A percentile compares a stretch with the other conserved stretches of the same genome.
These are phyloP conservation scores for Talaromyces borbonicus DNA, from an alignment of 495 filamentous ascomycete species.

Conservation along the genomic window DNA sequence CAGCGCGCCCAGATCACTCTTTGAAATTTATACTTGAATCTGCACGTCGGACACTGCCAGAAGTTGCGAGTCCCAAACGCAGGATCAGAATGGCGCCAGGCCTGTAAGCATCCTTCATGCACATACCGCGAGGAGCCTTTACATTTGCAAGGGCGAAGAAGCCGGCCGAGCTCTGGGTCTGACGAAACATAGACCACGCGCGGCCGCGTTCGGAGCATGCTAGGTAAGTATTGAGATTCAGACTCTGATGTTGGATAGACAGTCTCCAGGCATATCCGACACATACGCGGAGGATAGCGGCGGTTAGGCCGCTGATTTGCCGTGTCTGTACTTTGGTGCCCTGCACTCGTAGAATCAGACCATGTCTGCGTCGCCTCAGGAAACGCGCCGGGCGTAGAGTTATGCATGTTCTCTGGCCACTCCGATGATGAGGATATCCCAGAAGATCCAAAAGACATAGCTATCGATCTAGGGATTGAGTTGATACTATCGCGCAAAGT, in stretches of 20 bases:
- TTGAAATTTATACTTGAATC: conserved; percentile 72
- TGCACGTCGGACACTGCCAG: conserved; percentile 84
- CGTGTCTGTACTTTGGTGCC: conserved; percentile 8
- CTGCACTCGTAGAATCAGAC: conserved; percentile 8
- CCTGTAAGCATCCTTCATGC: conserved; percentile 84
- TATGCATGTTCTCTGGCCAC: conserved; percentile 4
- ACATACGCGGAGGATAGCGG: conserved; percentile 61
- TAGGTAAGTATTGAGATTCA: conserved; percentile 47
- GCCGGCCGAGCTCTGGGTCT: conserved; percentile 61
- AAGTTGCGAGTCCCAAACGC: conserved; percentile 55
- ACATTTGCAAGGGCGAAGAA: conserved; percentile 90
- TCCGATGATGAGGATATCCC: background rate
- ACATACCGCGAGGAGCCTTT: conserved; percentile 89
- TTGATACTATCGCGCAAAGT: no score
- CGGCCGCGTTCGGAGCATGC: conserved; percentile 50
- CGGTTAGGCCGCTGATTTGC: conserved; percentile 21
- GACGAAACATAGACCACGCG: conserved; percentile 66
- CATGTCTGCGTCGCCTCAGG: conserved; percentile 9
- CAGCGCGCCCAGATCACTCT: conserved; percentile 66
- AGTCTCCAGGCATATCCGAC: conserved; percentile 86
- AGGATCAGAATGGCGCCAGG: conserved; percentile 73
- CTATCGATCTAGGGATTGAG: no score
- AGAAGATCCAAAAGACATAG: background rate
- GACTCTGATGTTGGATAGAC: conserved; percentile 69
- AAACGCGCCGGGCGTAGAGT: conserved; percentile 1